Conservation (phyloP, 1,284 basidiomycete genomes). For the Papiliotrema fonsecae region DNA sequence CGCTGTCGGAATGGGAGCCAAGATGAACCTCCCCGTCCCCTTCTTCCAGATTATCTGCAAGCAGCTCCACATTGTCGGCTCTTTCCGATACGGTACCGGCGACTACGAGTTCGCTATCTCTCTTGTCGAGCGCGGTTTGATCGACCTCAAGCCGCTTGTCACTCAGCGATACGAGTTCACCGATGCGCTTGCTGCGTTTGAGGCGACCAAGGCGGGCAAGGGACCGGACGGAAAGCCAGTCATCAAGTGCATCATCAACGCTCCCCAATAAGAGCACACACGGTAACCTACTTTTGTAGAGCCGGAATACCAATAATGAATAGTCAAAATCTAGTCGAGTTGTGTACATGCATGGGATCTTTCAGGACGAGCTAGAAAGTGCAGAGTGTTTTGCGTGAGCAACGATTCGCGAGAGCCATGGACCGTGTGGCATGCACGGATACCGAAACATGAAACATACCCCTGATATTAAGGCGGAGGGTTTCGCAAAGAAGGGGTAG, state of each 20-base stretch:
- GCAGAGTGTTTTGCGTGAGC: too few relatives aligned
- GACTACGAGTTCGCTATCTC: constrained; percentile 54
- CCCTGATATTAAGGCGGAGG: too few relatives aligned
- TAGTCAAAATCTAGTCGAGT: too few relatives aligned
- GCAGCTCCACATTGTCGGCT: constrained; percentile 43
- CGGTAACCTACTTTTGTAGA: too few relatives aligned
- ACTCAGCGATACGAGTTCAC: constrained; percentile 58
- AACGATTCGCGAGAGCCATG: too few relatives aligned
- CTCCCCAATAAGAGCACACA: too few relatives aligned
- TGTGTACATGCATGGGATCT: too few relatives aligned
- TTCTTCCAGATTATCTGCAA: constrained; percentile 43
- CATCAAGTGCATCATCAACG: constrained; percentile 47
- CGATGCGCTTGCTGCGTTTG: constrained; percentile 54
- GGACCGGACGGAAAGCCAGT: constrained; percentile 55
- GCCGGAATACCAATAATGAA: too few relatives aligned
- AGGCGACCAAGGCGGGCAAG: constrained; percentile 59
- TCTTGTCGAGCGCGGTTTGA: constrained; percentile 52
- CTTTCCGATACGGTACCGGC: constrained; percentile 48
- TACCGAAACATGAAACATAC: too few relatives aligned
- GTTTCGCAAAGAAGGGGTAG: too few relatives aligned
- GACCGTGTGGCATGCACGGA: too few relatives aligned
- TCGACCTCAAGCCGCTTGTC: constrained; percentile 54
- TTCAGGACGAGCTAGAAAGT: too few relatives aligned
- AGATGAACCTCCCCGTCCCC: constrained; percentile 37
- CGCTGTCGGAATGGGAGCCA: constrained; percentile 47